These are phyloP conservation scores for Salix suchowensis DNA, from an alignment of 345 rosid species.

Conservation along the genomic window DNA sequence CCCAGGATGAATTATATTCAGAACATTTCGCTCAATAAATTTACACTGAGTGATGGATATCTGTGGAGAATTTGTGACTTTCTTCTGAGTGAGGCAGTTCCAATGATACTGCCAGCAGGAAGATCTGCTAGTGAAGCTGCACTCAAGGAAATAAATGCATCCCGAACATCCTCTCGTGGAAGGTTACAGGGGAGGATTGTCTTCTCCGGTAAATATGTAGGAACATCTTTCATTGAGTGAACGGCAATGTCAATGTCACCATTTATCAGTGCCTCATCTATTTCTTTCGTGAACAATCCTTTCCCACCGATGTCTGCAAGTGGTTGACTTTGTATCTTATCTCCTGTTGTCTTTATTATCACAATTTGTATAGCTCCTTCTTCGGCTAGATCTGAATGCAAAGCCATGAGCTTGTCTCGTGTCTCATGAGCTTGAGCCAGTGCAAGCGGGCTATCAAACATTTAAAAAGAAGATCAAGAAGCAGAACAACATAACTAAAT, in stretches of 20 bases:
- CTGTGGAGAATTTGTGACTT: constrained; percentile 90
- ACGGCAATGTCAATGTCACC: constrained; percentile 95
- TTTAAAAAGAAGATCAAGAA: constrained; percentile 24
- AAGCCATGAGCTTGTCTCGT: constrained; percentile 62
- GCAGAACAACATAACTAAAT: neutral
- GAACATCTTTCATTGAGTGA: constrained; percentile 98
- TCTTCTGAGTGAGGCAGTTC: constrained; percentile 96
- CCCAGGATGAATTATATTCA: neutral
- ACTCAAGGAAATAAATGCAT: constrained; percentile 72
- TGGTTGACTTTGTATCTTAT: constrained; percentile 81
- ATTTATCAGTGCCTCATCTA: constrained; percentile 81
- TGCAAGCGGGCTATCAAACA: constrained; percentile 82
- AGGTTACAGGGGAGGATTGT: constrained; percentile 86
- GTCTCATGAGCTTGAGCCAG: constrained; percentile 99
- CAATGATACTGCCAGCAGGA: constrained; percentile 79
- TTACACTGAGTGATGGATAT: constrained; percentile 73
- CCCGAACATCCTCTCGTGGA: constrained; percentile 90
- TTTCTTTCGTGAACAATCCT: constrained; percentile 94
- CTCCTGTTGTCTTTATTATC: constrained; percentile 94
- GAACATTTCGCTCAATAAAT: constrained; percentile 4
- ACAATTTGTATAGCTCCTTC: constrained; percentile 90
- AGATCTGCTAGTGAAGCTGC: constrained; percentile 71
- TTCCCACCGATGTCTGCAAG: constrained; percentile 99
- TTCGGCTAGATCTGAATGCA: constrained; percentile 68
- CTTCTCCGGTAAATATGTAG: constrained; percentile 83